Percentiles rank a stretch among this genome's conserved stretches.
These are phyloP conservation scores for Penicillium griseofulvum DNA, from an alignment of 2,329 filamentous ascomycete genomes.

Conservation along the genomic window DNA sequence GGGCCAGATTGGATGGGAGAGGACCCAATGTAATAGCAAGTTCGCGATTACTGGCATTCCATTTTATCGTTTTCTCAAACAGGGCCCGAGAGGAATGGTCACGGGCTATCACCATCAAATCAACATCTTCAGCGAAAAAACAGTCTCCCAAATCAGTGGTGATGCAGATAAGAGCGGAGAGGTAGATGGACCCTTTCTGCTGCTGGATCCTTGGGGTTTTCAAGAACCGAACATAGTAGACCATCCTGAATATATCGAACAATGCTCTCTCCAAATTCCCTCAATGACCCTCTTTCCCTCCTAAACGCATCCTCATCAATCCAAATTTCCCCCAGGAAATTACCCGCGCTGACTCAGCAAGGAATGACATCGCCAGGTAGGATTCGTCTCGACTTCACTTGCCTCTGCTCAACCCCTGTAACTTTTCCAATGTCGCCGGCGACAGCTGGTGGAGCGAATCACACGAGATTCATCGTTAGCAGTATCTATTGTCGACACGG, in stretches of 20 bases:
- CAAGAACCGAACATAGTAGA: constrained; percentile 65
- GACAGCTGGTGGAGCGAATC: constrained; percentile 12
- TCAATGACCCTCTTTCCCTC: not conserved
- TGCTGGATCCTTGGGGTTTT: constrained; percentile 56
- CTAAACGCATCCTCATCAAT: not conserved
- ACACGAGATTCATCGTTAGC: not conserved
- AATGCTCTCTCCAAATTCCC: not conserved
- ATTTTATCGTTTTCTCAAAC: constrained; percentile 27
- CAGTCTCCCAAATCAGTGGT: constrained; percentile 68
- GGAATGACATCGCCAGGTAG: constrained; percentile 26
- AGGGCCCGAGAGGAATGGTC: constrained; percentile 17
- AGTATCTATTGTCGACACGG: not conserved
- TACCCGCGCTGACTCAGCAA: constrained; percentile 26
- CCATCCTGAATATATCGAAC: constrained; percentile 39
- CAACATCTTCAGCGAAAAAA: constrained; percentile 52
- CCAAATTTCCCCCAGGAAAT: not conserved
- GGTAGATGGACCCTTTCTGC: constrained; percentile 42
- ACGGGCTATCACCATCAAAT: constrained; percentile 28
- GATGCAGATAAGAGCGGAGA: constrained; percentile 59
- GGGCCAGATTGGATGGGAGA: constrained; percentile 25
- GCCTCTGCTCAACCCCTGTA: constrained; percentile 9
- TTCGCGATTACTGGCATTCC: constrained; percentile 37
- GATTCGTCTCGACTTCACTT: constrained; percentile 13
- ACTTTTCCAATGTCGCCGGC: constrained; percentile 15
- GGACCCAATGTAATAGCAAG: constrained; percentile 33